Conservation (phyloP, 2,329 filamentous ascomycete genomes). For the Sporothrix euskadiensis region DNA sequence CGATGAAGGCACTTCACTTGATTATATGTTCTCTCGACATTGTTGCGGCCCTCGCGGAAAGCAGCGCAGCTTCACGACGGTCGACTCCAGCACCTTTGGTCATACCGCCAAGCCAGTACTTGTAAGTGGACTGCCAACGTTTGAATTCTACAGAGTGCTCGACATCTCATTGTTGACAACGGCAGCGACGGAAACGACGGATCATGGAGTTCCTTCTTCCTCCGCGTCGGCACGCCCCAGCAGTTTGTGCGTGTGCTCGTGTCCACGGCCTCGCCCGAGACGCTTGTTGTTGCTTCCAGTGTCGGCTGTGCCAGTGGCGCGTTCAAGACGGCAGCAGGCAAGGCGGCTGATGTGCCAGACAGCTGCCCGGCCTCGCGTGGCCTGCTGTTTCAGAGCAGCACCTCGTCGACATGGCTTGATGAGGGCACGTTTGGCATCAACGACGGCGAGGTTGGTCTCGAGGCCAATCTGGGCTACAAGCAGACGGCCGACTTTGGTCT, state of each 20-base stretch:
- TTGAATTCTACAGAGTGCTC: no score
- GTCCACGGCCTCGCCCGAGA: constrained; percentile 44
- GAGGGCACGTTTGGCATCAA: constrained; percentile 42
- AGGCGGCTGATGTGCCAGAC: constrained; percentile 35
- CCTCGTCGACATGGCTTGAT: constrained; percentile 42
- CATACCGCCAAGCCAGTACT: constrained; percentile 43
- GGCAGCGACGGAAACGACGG: constrained; percentile 45
- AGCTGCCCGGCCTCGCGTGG: constrained; percentile 43
- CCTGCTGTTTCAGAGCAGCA: constrained; percentile 40
- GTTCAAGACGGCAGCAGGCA: constrained; percentile 32
- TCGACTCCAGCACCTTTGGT: constrained; percentile 33
- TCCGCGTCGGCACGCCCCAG: constrained; percentile 43
- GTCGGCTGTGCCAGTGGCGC: constrained; percentile 39
- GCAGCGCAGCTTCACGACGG: no score
- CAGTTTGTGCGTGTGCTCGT: constrained; percentile 43
- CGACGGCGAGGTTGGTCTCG: constrained; percentile 41
- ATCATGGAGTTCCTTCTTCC: constrained; percentile 44
- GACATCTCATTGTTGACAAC: no score
- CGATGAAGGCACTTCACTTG: no score
- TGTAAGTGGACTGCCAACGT: constrained; percentile 35
- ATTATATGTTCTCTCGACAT: no score
- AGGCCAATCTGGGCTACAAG: constrained; percentile 43
- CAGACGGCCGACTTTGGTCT: constrained; percentile 37
- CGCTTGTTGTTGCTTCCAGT: constrained; percentile 40
- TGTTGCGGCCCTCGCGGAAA: no score